Percentiles rank a stretch among this genome's conserved stretches.
Evolutionary conservation across 345 rosid genomes (phyloP).

Genomic region (Jatropha curcas): DNA sequence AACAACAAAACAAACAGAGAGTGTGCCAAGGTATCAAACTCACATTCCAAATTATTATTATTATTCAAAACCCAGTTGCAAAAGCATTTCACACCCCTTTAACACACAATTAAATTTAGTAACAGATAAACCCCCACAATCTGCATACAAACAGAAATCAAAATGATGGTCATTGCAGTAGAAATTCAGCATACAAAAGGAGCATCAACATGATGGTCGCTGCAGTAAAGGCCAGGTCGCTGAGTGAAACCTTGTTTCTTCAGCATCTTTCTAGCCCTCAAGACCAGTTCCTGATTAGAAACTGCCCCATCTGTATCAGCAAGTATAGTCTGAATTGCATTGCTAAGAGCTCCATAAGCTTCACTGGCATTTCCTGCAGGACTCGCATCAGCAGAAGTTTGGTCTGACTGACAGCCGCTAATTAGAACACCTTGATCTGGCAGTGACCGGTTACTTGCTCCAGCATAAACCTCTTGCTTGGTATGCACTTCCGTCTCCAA

Average conservation of each 20-base stretch:
- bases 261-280: constrained; percentile 60
- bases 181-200: constrained; percentile 65
- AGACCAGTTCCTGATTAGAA: constrained; percentile 61
- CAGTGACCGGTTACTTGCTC: constrained; percentile 56
- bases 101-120: background rate
- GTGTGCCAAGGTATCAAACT: too few relatives aligned
- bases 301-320: constrained; percentile 60
- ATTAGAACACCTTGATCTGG: constrained; percentile 79
- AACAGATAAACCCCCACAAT: background rate
- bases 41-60: too few relatives aligned
- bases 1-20: too few relatives aligned
- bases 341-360: constrained; percentile 96
- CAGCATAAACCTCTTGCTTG: constrained; percentile 82
- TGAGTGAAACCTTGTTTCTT: constrained; percentile 83
- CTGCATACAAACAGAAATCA: constrained; percentile 60
- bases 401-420: constrained; percentile 91
- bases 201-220: constrained; percentile 56
- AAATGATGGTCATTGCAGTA: constrained; percentile 75
- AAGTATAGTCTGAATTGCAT: constrained; percentile 76
- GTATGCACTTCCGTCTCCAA: constrained; percentile 62
- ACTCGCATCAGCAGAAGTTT: constrained; percentile 94
- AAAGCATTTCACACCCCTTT: background rate
- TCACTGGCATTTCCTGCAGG: constrained; percentile 62
- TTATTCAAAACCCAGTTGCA: background rate
- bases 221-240: constrained; percentile 92